Base-by-base conservation (phyloP, 495 filamentous ascomycete species). In the Penicillium fimorum region DNA sequence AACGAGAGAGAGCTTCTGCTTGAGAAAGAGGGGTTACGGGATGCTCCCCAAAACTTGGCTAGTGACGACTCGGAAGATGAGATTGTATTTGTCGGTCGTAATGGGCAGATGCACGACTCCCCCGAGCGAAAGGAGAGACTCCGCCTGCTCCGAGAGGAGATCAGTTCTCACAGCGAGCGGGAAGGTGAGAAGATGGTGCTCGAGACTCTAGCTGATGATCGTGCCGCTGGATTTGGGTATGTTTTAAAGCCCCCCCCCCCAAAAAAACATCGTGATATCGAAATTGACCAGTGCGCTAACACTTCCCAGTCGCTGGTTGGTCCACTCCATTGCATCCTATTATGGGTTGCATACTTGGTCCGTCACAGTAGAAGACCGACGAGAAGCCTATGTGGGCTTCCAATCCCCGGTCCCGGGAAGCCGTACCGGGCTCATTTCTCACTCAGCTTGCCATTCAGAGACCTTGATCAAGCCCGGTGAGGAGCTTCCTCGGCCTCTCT, bases 331-430 rank as follows among this genome's bases (percentile, higher is more conserved):
- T 59, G 95, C 91, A 20, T 78, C 85, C 7, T 97, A 98, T 70
- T 98, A 98, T 70, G 93, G 91, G 30, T 79, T 98, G 53, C 84
- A 83, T 47, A 93, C 91, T 41, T 92, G 88, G 80, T 91, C 87
- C 2, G 81, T 92, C 63, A 89, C 89, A 1, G 79, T 85, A 15
- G 91, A 89, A 18, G 77, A 87, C 61, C 82, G 87, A 30, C 82
- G 91, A 49, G 88, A 96, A 57, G 91, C 95, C 1, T 98, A 96
- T 64, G 88, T 98, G n/a, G 89, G 91, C 4, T 75, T 93, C 63
- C 82, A 80, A 32, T 61, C 70, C 4, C 76, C 75, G 0, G 55
- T 49, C 12, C 58, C 67, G 10, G 65, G 63, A 12, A 70, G 56
- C 40, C 71, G 64, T 5, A 43, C 58, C 35, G 69, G 68, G 5